Evolutionary conservation across 2,329 filamentous ascomycete species (phyloP).

Genomic region (Colletotrichum agaves): DNA sequence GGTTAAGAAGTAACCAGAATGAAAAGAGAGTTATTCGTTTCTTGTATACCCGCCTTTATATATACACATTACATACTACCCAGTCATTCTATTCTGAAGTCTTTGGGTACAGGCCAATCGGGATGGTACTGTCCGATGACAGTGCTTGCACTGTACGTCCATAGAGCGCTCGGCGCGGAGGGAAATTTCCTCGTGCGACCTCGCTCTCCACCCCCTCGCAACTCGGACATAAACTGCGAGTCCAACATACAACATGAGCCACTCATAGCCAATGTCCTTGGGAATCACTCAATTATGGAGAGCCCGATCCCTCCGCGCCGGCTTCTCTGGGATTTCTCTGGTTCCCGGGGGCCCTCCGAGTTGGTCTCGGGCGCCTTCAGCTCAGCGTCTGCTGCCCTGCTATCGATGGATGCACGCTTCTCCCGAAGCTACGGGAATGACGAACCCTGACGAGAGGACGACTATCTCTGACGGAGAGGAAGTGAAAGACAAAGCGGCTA

Average conservation of each 20-base stretch:
- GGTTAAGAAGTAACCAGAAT: constrained; percentile 16
- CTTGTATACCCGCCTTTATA: constrained; percentile 38
- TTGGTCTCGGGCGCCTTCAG: constrained; percentile 29
- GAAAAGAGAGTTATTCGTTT: constrained; percentile 20
- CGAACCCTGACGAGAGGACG: neutral
- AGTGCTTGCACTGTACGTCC: neutral
- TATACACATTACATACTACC: constrained; percentile 1
- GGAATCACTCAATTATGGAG: constrained; percentile 57
- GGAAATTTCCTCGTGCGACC: constrained; percentile 33
- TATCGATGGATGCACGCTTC: constrained; percentile 12
- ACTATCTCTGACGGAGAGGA: neutral
- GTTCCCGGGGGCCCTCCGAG: constrained; percentile 33
- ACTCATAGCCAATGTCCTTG: constrained; percentile 58
- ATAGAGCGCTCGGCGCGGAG: constrained; percentile 28
- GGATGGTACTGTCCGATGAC: neutral
- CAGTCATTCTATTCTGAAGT: neutral
- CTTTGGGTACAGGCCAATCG: neutral
- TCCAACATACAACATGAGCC: constrained; percentile 47
- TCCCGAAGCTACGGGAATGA: neutral
- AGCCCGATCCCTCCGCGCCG: constrained; percentile 49
- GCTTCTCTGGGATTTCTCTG: constrained; percentile 40
- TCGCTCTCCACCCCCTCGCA: neutral
- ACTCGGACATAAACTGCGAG: constrained; percentile 16
- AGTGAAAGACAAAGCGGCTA: neutral
- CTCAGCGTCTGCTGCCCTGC: constrained; percentile 10